Evolutionary conservation across 225 moss, liverwort and hornwort genomes (phyloP), one percentile per base, ranked within the genome.

Genomic region (Thuidium tamariscinum): DNA sequence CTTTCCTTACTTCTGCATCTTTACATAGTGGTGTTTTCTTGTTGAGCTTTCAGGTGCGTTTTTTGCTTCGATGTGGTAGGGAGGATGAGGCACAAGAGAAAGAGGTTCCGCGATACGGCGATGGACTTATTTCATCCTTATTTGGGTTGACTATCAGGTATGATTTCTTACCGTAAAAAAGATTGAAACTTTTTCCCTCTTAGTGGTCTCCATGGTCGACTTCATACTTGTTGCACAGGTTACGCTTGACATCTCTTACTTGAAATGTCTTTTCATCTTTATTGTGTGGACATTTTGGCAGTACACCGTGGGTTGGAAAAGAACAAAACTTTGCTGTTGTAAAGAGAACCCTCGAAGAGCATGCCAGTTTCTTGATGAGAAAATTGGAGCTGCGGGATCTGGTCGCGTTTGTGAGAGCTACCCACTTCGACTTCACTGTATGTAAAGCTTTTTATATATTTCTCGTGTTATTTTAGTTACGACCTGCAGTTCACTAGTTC

Each of bases 401-500:
- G 82, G 96, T 97, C 66, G 88, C 92, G 49, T 98, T 98, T 87
- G 95, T 95, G n/a, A 95, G 94, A 86, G 96, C 95, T 86, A 98
- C 97, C 64, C 98, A 98, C 86, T 98, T 95, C 87, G 97, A 98
- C 87, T 82, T 98, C 84, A 91, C 94, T 83, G 97, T 98, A 95
- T 76, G 96, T 91, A 42, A 66, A 83, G 13, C 70, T 44, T 65
- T n/a, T 79, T 67, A 34, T 65, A 60, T 37, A 66, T 70, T 44
- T 49, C 76, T 72, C 66, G 19, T 55, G 30, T 77, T 62, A 42
- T 48, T 60, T 65, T 74, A 49, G 61, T 85, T 84, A 48, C 79
- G 65, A 85, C 82, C 46, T 85, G 44, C 72, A 73, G 64, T 77
- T n/a, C 30, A 79, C 61, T 74, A 67, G 54, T 64, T 88, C 52